These are phyloP conservation scores for Pezicula rhizophila DNA, from an alignment of 2,329 filamentous ascomycete genomes.

Conservation along the genomic window DNA sequence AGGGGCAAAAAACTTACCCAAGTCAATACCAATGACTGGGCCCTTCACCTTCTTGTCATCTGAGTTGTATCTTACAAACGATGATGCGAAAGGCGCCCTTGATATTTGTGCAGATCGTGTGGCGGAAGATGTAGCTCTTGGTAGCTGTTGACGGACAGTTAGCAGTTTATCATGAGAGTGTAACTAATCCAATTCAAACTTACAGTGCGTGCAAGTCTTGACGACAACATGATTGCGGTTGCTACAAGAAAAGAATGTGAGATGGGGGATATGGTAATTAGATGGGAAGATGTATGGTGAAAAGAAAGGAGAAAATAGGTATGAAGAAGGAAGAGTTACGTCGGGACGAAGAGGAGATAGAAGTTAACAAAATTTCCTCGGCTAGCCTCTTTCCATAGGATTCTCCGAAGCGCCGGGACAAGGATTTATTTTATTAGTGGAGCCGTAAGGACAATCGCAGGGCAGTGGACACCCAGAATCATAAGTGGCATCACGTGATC, in stretches of 20 bases:
- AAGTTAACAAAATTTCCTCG: constrained; percentile 1
- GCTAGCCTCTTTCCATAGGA: background rate
- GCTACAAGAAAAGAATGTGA: constrained; percentile 12
- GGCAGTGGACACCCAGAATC: too few species aligned
- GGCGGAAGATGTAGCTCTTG: constrained; percentile 65
- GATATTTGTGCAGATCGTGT: constrained; percentile 61
- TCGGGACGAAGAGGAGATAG: background rate
- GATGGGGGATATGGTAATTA: constrained; percentile 7
- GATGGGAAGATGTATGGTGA: constrained; percentile 10
- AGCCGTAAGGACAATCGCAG: too few species aligned
- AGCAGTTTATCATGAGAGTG: constrained; percentile 7
- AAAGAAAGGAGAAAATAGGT: constrained; percentile 12
- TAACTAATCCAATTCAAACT: constrained; percentile 32
- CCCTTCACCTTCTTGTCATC: constrained; percentile 86
- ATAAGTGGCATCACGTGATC: too few species aligned
- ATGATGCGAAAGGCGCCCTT: constrained; percentile 65
- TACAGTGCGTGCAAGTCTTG: constrained; percentile 70
- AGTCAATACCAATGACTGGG: constrained; percentile 94
- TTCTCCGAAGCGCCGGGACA: too few species aligned
- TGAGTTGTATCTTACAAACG: constrained; percentile 73
- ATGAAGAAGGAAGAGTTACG: constrained; percentile 5
- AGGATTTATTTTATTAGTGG: too few species aligned
- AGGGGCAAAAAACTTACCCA: constrained; percentile 54
- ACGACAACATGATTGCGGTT: constrained; percentile 59
- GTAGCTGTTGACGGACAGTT: constrained; percentile 51